phyloP scores from a whole-genome alignment of 768 basidiomycete species.

The Udeniomyces megalosporus region DNA sequence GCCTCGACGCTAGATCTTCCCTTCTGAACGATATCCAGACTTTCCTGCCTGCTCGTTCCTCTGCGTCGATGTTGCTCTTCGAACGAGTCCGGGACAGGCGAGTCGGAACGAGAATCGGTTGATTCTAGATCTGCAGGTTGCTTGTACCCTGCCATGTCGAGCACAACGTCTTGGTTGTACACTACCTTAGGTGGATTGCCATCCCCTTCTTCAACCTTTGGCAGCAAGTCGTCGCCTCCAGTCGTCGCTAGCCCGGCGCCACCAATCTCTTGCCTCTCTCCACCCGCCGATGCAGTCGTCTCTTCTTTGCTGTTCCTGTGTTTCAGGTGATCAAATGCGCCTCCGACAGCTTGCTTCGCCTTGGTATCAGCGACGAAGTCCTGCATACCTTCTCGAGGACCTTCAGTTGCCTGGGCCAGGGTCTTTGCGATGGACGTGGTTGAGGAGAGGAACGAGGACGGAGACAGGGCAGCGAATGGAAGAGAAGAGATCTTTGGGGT shows the following conservation, averaged over 20 bases:
- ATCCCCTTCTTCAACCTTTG: constrained; percentile 32
- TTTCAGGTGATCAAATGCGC: constrained; percentile 6
- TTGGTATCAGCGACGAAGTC: background rate
- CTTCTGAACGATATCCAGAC: constrained; percentile 17
- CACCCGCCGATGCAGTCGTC: background rate
- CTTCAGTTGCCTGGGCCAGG: constrained; percentile 12
- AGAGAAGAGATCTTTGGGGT: constrained; percentile 17
- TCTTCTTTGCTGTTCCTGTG: background rate
- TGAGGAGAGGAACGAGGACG: constrained; percentile 23
- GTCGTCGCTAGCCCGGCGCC: background rate
- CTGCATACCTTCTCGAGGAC: background rate
- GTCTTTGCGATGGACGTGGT: constrained; percentile 19
- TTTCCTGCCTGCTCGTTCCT: constrained; percentile 35
- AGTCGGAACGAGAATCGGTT: no score
- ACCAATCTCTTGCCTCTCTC: background rate
- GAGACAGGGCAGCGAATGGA: constrained; percentile 12
- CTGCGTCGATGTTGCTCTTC: background rate
- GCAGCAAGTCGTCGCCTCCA: constrained; percentile 32
- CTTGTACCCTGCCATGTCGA: constrained; percentile 66
- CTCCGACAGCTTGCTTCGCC: constrained; percentile 8
- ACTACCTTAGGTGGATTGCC: constrained; percentile 42
- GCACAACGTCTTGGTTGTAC: constrained; percentile 54
- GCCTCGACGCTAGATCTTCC: constrained; percentile 18
- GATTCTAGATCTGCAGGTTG: no score
- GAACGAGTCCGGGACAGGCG: no score